Conservation (phyloP, 1,284 basidiomycete genomes). For the Lentinus polychrous region DNA sequence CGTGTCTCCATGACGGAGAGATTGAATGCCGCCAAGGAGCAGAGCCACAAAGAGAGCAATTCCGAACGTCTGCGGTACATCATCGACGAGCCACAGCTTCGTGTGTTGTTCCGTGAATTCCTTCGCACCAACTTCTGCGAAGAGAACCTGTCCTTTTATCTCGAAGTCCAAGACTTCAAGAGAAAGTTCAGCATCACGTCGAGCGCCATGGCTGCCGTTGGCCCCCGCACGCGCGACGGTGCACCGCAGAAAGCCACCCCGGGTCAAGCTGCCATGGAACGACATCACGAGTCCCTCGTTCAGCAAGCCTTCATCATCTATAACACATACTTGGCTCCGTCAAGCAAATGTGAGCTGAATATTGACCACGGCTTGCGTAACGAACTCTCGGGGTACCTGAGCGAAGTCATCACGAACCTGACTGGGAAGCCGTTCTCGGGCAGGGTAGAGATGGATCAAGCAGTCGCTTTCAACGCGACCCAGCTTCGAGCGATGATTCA, state of each 20-base stretch:
- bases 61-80: constrained; percentile 90
- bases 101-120: constrained; percentile 91
- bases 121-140: constrained; percentile 94
- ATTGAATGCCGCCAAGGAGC: constrained; percentile 54
- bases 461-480: constrained; percentile 78
- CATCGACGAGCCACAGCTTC: constrained; percentile 86
- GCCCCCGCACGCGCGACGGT: constrained; percentile 29
- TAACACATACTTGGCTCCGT: constrained; percentile 92
- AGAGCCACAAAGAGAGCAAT: constrained; percentile 77
- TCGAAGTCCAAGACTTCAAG: constrained; percentile 97
- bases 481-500: constrained; percentile 92
- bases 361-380: constrained; percentile 96
- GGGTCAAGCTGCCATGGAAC: constrained; percentile 90
- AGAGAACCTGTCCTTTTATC: constrained; percentile 95
- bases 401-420: constrained; percentile 72
- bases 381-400: constrained; percentile 90
- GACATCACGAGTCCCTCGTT: constrained; percentile 92
- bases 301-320: constrained; percentile 93
- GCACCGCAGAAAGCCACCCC: constrained; percentile 42
- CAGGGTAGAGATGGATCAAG: constrained; percentile 73
- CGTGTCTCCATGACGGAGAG: constrained; percentile 76
- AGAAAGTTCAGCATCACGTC: constrained; percentile 93
- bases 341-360: constrained; percentile 93
- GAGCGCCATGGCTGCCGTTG: constrained; percentile 68
- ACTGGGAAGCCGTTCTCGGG: constrained; percentile 76